These are phyloP conservation scores for Hypoxylon fuscum DNA, from an alignment of 495 filamentous ascomycete species.

Conservation along the genomic window DNA sequence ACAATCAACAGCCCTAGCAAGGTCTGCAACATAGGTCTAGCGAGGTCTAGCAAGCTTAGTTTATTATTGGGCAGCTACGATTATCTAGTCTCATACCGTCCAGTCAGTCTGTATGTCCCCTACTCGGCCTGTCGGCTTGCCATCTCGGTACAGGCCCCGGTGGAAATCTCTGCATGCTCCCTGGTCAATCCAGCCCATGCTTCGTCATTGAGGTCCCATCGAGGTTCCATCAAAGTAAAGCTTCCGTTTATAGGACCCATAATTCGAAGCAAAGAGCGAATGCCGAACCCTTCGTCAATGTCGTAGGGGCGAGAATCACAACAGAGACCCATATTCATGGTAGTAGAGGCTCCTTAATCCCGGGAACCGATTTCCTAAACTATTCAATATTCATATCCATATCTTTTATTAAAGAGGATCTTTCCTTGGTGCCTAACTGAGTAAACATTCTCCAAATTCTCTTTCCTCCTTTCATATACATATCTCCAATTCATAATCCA, in stretches of 20 bases:
- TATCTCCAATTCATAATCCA: slow-evolving; percentile 14
- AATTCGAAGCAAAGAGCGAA: slow-evolving; percentile 33
- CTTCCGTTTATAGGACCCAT: slow-evolving; percentile 21
- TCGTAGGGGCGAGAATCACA: neutral
- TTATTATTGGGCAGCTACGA: neutral
- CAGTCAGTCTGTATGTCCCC: no score
- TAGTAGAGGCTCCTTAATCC: slow-evolving; percentile 29
- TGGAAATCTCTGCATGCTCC: slow-evolving; percentile 21
- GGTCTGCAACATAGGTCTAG: neutral
- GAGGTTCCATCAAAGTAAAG: neutral
- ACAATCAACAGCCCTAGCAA: slow-evolving; percentile 13
- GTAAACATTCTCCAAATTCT: slow-evolving; percentile 2
- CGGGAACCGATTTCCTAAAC: slow-evolving; percentile 17
- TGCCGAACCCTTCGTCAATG: slow-evolving; percentile 32
- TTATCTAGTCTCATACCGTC: slow-evolving; percentile 1
- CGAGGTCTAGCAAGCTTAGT: neutral
- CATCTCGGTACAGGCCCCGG: slow-evolving; percentile 12
- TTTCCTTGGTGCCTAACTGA: slow-evolving; percentile 18
- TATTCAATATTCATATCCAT: slow-evolving; percentile 1
- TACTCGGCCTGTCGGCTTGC: neutral
- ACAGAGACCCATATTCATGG: neutral
- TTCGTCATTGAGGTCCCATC: slow-evolving; percentile 33
- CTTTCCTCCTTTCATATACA: slow-evolving; percentile 4
- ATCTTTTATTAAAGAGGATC: slow-evolving; percentile 24
- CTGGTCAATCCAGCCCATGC: slow-evolving; percentile 24